Evolutionary conservation across 495 filamentous ascomycete species (phyloP).

Genomic region (Geoglossum glabrum): DNA sequence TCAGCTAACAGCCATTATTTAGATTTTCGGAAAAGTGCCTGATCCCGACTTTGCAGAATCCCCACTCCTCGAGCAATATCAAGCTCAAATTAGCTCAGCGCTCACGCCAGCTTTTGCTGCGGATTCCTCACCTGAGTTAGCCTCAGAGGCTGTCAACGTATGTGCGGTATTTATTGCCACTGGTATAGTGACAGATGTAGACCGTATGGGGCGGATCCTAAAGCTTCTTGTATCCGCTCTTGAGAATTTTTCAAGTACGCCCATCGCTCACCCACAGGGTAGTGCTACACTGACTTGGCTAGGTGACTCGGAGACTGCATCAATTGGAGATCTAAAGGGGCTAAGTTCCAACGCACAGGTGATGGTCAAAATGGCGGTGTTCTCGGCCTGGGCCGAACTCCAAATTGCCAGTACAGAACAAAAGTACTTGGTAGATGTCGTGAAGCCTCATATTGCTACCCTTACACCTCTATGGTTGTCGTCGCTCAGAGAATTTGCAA

Average conservation of each 20-base stretch:
- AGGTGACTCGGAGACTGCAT: slow-evolving; percentile 55
- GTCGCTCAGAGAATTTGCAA: slow-evolving; percentile 82
- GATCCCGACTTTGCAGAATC: slow-evolving; percentile 95
- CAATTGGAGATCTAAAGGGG: slow-evolving; percentile 83
- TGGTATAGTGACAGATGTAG: slow-evolving; percentile 91
- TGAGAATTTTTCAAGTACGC: slow-evolving; percentile 65
- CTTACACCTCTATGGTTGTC: slow-evolving; percentile 87
- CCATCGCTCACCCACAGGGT: not conserved
- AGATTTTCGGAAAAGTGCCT: slow-evolving; percentile 86
- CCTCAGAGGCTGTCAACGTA: slow-evolving; percentile 91
- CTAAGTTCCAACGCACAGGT: slow-evolving; percentile 91
- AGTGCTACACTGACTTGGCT: not conserved
- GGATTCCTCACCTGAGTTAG: slow-evolving; percentile 88
- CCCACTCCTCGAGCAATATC: slow-evolving; percentile 89
- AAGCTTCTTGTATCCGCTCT: slow-evolving; percentile 81
- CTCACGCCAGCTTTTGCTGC: slow-evolving; percentile 89
- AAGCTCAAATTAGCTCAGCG: slow-evolving; percentile 92
- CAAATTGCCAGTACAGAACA: slow-evolving; percentile 93
- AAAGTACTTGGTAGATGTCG: slow-evolving; percentile 66
- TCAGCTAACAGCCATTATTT: slow-evolving; percentile 10
- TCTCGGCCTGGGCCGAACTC: slow-evolving; percentile 96
- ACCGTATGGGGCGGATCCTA: slow-evolving; percentile 92
- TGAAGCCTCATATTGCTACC: slow-evolving; percentile 75
- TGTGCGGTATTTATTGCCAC: slow-evolving; percentile 92
- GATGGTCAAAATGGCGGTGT: slow-evolving; percentile 94